A percentile compares a stretch with the other conserved stretches of the same genome.
These are phyloP conservation scores for Blastobotrys attinorum DNA, from an alignment of 805 yeast genomes.

Conservation along the genomic window DNA sequence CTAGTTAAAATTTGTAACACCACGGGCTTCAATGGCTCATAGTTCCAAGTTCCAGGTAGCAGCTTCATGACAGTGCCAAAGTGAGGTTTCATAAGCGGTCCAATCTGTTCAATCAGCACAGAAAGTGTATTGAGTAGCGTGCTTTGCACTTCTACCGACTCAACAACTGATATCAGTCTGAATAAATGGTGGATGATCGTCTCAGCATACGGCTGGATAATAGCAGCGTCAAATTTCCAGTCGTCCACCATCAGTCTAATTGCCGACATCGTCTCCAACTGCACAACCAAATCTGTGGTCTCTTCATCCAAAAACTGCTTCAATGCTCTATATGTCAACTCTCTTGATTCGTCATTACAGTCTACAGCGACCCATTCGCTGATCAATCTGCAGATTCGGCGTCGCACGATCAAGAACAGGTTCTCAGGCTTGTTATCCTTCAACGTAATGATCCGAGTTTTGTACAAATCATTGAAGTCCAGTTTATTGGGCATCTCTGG, in stretches of 20 bases:
- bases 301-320: constrained; percentile 39
- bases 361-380: constrained; percentile 73
- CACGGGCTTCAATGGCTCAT: constrained; percentile 31
- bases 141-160: constrained; percentile 68
- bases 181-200: constrained; percentile 44
- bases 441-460: constrained; percentile 60
- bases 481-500: constrained; percentile 55
- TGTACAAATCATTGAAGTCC: constrained; percentile 59
- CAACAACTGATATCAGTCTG: constrained; percentile 39
- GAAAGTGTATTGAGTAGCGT: constrained; percentile 62
- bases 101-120: constrained; percentile 36
- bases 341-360: constrained; percentile 51
- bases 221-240: constrained; percentile 71
- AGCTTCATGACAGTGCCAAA: constrained; percentile 27
- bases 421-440: constrained; percentile 37
- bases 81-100: constrained; percentile 22
- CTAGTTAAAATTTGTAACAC: constrained; percentile 30
- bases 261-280: constrained; percentile 63
- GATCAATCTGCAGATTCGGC: constrained; percentile 71
- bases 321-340: constrained; percentile 52
- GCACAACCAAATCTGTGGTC: constrained; percentile 70
- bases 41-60: constrained; percentile 78
- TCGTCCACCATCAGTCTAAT: constrained; percentile 67
- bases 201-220: constrained; percentile 58
- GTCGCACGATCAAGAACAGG: constrained; percentile 54